Evolutionary conservation across 179 eudicot species (phyloP).

Genomic region (Dionaea muscipula): DNA sequence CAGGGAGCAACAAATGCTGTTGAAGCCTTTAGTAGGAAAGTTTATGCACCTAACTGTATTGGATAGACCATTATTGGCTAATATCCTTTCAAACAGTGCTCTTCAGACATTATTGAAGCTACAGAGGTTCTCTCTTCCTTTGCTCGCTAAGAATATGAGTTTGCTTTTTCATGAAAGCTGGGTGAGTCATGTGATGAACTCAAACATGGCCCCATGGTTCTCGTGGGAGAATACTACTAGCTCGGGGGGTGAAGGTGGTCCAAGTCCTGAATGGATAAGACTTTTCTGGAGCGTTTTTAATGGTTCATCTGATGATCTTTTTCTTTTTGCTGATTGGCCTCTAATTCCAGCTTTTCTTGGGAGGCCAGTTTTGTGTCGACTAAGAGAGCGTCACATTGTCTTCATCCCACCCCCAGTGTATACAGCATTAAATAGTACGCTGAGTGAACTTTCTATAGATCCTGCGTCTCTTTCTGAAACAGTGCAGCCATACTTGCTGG

Average conservation of each 20-base stretch:
- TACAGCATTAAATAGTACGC: slow-evolving; percentile 18
- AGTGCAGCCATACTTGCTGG: slow-evolving; percentile 34
- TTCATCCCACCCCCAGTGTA: slow-evolving; percentile 60
- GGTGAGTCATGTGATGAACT: slow-evolving; percentile 71
- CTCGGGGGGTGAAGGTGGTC: slow-evolving; percentile 62
- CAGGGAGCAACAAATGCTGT: slow-evolving; percentile 60
- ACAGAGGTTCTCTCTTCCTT: slow-evolving; percentile 49
- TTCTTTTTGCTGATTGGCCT: slow-evolving; percentile 92
- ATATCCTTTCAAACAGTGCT: slow-evolving; percentile 34
- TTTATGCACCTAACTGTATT: slow-evolving; percentile 61
- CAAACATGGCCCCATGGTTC: slow-evolving; percentile 83
- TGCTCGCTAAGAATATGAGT: slow-evolving; percentile 67
- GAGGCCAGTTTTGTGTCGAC: slow-evolving; percentile 83
- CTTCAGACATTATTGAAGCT: slow-evolving; percentile 54
- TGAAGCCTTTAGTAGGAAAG: slow-evolving; percentile 60
- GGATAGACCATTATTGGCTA: slow-evolving; percentile 61
- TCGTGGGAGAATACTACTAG: slow-evolving; percentile 66
- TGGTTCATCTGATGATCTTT: slow-evolving; percentile 63
- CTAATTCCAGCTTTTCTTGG: slow-evolving; percentile 96
- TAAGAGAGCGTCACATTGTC: slow-evolving; percentile 69
- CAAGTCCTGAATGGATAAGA: slow-evolving; percentile 84
- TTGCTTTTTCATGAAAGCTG: slow-evolving; percentile 70
- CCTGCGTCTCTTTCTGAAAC: slow-evolving; percentile 32
- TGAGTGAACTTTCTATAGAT: slow-evolving; percentile 23
- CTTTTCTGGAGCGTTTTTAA: slow-evolving; percentile 82